These are phyloP conservation scores for Ganoderma meredithae DNA, from an alignment of 1,284 basidiomycete species.

Conservation along the genomic window DNA sequence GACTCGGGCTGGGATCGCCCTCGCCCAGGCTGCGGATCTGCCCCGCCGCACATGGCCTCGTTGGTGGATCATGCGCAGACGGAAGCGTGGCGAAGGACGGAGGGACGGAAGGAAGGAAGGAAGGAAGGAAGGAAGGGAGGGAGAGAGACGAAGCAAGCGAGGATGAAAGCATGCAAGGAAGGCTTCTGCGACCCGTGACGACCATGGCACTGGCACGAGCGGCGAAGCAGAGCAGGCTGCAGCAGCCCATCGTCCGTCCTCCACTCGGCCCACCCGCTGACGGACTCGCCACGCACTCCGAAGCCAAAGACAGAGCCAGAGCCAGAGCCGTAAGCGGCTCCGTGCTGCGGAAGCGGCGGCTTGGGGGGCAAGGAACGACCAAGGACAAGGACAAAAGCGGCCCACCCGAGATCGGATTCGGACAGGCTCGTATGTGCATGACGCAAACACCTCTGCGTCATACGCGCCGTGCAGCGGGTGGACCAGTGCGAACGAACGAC, in stretches of 20 bases:
- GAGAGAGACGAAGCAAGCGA: not conserved
- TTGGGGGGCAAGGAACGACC: too few species aligned
- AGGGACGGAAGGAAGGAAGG: not conserved
- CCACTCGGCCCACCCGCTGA: not conserved
- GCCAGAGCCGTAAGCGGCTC: not conserved
- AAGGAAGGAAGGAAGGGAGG: not conserved
- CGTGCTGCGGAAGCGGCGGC: constrained; percentile 1
- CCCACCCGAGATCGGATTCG: not conserved
- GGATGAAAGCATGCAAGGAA: not conserved
- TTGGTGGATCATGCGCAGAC: not conserved
- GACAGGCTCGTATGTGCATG: not conserved
- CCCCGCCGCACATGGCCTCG: not conserved
- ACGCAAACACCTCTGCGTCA: constrained; percentile 2
- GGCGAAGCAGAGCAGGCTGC: not conserved
- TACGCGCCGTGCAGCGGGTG: not conserved
- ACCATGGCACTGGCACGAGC: not conserved
- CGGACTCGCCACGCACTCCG: constrained; percentile 2
- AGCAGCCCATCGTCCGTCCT: too few species aligned
- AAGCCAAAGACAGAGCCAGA: not conserved
- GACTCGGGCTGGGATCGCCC: not conserved
- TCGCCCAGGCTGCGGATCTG: not conserved
- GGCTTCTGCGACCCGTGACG: not conserved
- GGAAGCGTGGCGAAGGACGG: not conserved
- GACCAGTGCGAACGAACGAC: not conserved
- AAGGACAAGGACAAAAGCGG: not conserved